Evolutionary conservation across 2,329 filamentous ascomycete genomes (phyloP).

Genomic region (Alternaria incomplexa): DNA sequence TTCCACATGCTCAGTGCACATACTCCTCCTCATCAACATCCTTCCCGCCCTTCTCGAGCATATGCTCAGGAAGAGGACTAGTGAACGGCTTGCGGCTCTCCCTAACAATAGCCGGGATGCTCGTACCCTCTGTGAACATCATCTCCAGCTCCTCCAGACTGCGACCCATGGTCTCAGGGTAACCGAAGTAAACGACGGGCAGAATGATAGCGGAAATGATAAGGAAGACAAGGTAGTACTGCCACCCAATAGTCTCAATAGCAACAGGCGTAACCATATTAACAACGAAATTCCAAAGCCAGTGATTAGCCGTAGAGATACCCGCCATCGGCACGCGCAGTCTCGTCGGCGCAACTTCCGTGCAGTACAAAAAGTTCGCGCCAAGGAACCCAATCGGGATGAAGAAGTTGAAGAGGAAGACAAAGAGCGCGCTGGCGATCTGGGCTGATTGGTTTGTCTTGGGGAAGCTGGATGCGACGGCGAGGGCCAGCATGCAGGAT

Average conservation of each 20-base stretch:
- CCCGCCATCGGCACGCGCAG: constrained; percentile 62
- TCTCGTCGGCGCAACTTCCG: constrained; percentile 62
- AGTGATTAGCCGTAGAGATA: constrained; percentile 60
- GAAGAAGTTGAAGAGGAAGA: constrained; percentile 67
- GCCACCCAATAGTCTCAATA: constrained; percentile 59
- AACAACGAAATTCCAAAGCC: constrained; percentile 53
- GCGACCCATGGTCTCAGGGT: constrained; percentile 59
- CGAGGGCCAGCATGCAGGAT: constrained; percentile 61
- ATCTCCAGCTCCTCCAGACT: constrained; percentile 54
- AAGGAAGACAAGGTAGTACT: constrained; percentile 60
- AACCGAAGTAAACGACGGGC: constrained; percentile 54
- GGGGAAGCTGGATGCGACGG: constrained; percentile 59
- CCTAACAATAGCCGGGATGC: constrained; percentile 32
- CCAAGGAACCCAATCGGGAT: constrained; percentile 66
- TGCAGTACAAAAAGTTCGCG: constrained; percentile 66
- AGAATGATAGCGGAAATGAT: constrained; percentile 55
- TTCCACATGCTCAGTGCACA: neutral
- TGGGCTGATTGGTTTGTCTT: constrained; percentile 55
- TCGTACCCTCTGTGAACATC: constrained; percentile 50
- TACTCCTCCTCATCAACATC: constrained; percentile 18
- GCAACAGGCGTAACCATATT: constrained; percentile 48
- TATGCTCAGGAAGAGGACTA: constrained; percentile 7
- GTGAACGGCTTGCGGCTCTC: constrained; percentile 26
- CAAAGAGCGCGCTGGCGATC: constrained; percentile 61
- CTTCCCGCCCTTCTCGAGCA: constrained; percentile 20